A percentile compares a stretch with the other conserved stretches of the same genome.
Conservation (phyloP, 2,329 filamentous ascomycete genomes). For the Tolypocladium album region DNA sequence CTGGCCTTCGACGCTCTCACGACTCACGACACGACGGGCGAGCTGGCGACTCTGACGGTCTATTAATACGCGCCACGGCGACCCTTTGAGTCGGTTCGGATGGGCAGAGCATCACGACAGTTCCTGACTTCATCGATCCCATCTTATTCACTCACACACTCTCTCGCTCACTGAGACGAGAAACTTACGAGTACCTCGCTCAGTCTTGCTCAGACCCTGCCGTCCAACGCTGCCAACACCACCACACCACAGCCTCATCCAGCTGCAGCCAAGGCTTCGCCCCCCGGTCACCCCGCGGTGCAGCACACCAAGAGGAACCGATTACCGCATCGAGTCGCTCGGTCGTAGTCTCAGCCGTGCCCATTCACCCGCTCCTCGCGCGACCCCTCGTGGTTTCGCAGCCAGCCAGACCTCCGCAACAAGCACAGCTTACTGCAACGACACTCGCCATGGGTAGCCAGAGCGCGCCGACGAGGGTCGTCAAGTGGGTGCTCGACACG, state of each 20-base stretch:
- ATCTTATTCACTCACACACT: background rate
- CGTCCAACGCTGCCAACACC: background rate
- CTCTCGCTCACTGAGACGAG: background rate
- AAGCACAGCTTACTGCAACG: background rate
- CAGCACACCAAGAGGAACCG: background rate
- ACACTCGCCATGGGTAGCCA: background rate
- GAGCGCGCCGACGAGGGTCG: slow-evolving; percentile 22
- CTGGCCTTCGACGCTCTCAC: too few species aligned
- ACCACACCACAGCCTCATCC: background rate
- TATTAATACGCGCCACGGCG: too few species aligned
- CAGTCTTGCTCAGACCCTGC: background rate
- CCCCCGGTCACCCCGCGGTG: background rate
- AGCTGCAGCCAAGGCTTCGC: background rate
- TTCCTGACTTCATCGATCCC: too few species aligned
- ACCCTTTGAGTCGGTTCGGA: background rate
- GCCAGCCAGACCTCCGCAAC: background rate
- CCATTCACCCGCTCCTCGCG: background rate
- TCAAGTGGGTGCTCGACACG: slow-evolving; percentile 55
- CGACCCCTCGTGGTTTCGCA: background rate
- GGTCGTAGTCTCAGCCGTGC: background rate
- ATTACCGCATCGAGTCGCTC: background rate
- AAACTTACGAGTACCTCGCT: too few species aligned
- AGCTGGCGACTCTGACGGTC: background rate
- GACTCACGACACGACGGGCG: background rate
- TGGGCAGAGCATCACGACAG: background rate